These are phyloP conservation scores for Berkeleyomyces basicola DNA, from an alignment of 2,329 filamentous ascomycete genomes.

Conservation along the genomic window DNA sequence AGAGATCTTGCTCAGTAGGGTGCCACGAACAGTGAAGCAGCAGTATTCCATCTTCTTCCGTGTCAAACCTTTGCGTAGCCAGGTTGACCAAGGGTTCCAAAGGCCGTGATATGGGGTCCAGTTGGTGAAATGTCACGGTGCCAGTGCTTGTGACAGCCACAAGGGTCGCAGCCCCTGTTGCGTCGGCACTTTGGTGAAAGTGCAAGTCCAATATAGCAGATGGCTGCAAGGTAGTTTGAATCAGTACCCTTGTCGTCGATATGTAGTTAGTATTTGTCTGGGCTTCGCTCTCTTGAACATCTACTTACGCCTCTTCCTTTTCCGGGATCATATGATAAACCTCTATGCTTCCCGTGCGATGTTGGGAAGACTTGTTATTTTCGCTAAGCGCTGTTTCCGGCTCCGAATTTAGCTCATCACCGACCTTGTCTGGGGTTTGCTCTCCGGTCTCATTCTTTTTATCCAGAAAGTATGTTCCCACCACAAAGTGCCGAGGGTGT, in stretches of 20 bases:
- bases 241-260: slow-evolving; percentile 27
- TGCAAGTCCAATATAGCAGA: slow-evolving; percentile 75
- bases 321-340: slow-evolving; percentile 26
- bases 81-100: slow-evolving; percentile 24
- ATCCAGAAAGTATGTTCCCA: slow-evolving; percentile 73
- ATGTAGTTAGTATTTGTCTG: neutral
- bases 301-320: slow-evolving; percentile 8
- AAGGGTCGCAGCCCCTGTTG: slow-evolving; percentile 32
- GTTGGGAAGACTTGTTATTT: slow-evolving; percentile 28
- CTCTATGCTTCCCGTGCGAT: slow-evolving; percentile 56
- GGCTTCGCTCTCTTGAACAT: neutral
- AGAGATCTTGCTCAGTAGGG: slow-evolving; percentile 32
- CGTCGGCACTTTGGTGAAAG: slow-evolving; percentile 42
- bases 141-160: slow-evolving; percentile 68
- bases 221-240: slow-evolving; percentile 45
- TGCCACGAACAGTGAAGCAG: slow-evolving; percentile 64
- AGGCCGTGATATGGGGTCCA: slow-evolving; percentile 25
- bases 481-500: slow-evolving; percentile 48
- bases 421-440: neutral
- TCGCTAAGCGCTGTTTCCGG: slow-evolving; percentile 16
- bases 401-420: slow-evolving; percentile 4
- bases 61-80: slow-evolving; percentile 28
- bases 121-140: slow-evolving; percentile 45
- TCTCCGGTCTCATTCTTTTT: slow-evolving; percentile 21
- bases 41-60: slow-evolving; percentile 34